Evolutionary conservation across 345 rosid species (phyloP), one percentile per base, ranked within the genome.

Genomic region (Lepidium sativum): DNA sequence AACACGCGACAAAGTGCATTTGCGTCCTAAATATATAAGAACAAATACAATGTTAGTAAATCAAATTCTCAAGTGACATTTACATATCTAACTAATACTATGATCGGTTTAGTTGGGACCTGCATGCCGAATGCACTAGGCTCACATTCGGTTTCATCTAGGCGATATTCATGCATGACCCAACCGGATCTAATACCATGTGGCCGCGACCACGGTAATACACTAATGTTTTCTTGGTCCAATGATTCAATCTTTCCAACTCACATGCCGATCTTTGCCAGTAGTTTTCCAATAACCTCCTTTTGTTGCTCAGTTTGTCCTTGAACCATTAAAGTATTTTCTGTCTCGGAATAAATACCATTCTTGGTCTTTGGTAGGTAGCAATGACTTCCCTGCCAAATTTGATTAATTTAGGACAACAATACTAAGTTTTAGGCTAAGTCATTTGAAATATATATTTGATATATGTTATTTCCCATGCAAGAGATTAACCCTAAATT

Each of bases 101-200:
- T 21, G 4, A 45, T 38, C 1, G 14, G 31, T 42, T 39, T 48
- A 16, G 29, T 43, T 16, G 34, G 32, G 13, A 9, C 98, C 95
- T 86, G 97, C 66, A 92, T 74, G 42, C 95, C 97, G 2, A 78
- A 38, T 37, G 80, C 74, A 43, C 55, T 57, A 23, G 65, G 69
- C 16, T 86, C 89, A 53, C 97, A 94, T 61, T 94, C 97, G 23
- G 89, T 60, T 61, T 94, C 97, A 0, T 94, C 95, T 0, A 94
- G 96, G 33, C 96, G 95, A 65, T 94, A 94, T 66, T 94, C 99
- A 40, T 94, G 99, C 99, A 89, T 94, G 65, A 94, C 96, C 99
- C 99, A 94, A 60, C 65, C 91, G 0, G 97, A 86, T 39, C 99
- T 80, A 37, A 83, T 63, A 12, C 99, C 99, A 51, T 94, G 97